Evolutionary conservation across 2,329 filamentous ascomycete genomes (phyloP), one percentile per base, ranked within the genome.

Genomic region (Apiospora saccharicola): DNA sequence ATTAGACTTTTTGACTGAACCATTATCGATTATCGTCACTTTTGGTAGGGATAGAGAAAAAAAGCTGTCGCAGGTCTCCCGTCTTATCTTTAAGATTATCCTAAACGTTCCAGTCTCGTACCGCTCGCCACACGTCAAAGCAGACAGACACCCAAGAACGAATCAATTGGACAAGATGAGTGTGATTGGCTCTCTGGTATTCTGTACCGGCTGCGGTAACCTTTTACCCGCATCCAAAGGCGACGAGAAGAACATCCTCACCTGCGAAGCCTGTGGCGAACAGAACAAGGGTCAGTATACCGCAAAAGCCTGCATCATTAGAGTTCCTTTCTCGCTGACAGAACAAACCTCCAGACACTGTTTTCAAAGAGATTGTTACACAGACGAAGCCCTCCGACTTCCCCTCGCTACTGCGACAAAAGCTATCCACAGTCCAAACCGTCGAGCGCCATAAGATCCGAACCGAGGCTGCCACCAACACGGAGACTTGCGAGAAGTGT

Each of bases 141-240:
- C 69, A 64, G n/a, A 12, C 69, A 64, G n/a, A 7, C 72, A 75
- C 67, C 70, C 64, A 71, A 57, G 75, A 76, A 72, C 37, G 19
- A 4, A 43, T n/a, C n/a, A 67, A 19, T 24, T 61, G 44, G 43
- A 26, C 72, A 85, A 77, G 74, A 98, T 98, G 96, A 91, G 95
- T 75, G 91, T 94, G 24, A 95, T 98, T 76, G 96, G 95, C 71
- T 96, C 95, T 70, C 87, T 98, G 53, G 92, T 98, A 47, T 98
- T 98, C 83, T 98, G 96, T 86, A 94, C 89, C 71, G 94, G 95
- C 81, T 98, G 96, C 82, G 96, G 96, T 74, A 97, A 97, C 81
- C 88, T 98, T 4, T 86, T 98, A 53, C 94, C 96, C 70, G 89
- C 92, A 70, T 94, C 93, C 67, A 92, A 92, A 75, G 94, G 93